Base-by-base conservation (phyloP, 2,329 filamentous ascomycete species). In the Trichophyton mentagrophytes region DNA sequence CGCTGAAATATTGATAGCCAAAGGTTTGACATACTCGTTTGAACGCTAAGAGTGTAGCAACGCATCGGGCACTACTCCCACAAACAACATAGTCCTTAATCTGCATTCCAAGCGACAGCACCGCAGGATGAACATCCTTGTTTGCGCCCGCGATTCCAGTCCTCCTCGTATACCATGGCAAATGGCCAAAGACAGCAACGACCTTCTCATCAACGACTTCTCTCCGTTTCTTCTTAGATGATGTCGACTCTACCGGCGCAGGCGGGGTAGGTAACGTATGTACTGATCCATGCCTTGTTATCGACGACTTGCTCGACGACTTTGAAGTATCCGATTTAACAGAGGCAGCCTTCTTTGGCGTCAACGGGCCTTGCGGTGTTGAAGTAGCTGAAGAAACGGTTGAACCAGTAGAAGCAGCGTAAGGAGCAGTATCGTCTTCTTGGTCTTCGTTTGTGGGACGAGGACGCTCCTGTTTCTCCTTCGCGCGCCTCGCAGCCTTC, bases 41-140 rank as follows among this genome's bases (percentile, higher is more conserved):
- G 71, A 99, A 95, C 1, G 89, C 90, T 65, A 93, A 76, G 53
- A 99, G 78, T 67, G 90, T 97, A 36, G 89, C 88, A 64, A 96
- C 86, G 68, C 95, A 86, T 65, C 93, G 83, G 51, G 90, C 88
- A 72, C 88, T 95, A 70, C 90, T 95, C 66, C 95, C 93, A 68
- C 88, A 90, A 62, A 99, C 85, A 42, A 85, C 82, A 74, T 96
- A 97, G 63, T 85, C 86, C 67, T 87, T 88, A 81, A 97, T 90
- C 74, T 96, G 89, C 71, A 97, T 83, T 7, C 92, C 93, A 55
- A 97, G 78, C 0, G 88, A 85, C 65, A 96, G 78, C 1, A 99
- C 85, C 1, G 88, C 85, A 2, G 91, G 90, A 71, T 97, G 89
- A 20, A 97, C 89, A 65, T 87, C 85, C 69, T 86, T 87, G 13